Evolutionary conservation across 352 stramenopile genomes (phyloP).

Genomic region (Globisporangium acanthophoron): DNA sequence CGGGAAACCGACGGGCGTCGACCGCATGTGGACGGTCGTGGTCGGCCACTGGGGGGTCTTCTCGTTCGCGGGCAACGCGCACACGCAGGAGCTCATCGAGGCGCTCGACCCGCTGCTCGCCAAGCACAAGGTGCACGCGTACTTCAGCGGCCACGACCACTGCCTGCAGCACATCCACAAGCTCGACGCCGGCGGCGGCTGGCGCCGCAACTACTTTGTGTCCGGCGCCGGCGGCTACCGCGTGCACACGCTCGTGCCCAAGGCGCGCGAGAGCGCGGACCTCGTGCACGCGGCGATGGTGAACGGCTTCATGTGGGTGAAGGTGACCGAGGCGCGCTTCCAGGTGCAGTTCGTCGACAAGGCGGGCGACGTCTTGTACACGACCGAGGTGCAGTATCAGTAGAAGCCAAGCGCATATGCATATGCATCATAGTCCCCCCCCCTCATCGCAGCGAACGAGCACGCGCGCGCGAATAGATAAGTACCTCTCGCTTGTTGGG

Average conservation of each 20-base stretch:
- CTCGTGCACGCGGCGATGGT: conserved; percentile 78
- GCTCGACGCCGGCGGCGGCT: conserved; percentile 20
- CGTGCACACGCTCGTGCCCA: conserved; percentile 59
- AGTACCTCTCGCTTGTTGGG: conserved; percentile 10
- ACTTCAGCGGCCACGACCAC: conserved; percentile 87
- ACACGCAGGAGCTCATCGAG: conserved; percentile 73
- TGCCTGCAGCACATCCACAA: conserved; percentile 78
- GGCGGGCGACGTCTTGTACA: conserved; percentile 69
- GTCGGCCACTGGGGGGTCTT: conserved; percentile 84
- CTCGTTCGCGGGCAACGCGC: conserved; percentile 77
- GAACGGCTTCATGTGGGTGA: conserved; percentile 83
- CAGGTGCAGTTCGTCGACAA: conserved; percentile 73
- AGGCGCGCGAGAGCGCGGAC: conserved; percentile 58
- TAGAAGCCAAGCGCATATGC: neutral
- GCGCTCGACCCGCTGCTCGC: conserved; percentile 65
- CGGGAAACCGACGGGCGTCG: conserved; percentile 51
- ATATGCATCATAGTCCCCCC: neutral
- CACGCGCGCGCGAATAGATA: neutral
- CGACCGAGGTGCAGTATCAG: conserved; percentile 62
- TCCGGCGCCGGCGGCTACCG: conserved; percentile 73
- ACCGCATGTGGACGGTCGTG: conserved; percentile 83
- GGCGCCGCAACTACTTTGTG: conserved; percentile 71
- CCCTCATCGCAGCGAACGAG: too few relatives aligned
- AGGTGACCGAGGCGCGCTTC: conserved; percentile 60
- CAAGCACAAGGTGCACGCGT: conserved; percentile 82